A percentile compares a stretch with the other conserved stretches of the same genome.
phyloP scores from a whole-genome alignment of 75 land plant genomes.

The Pinus taeda region DNA sequence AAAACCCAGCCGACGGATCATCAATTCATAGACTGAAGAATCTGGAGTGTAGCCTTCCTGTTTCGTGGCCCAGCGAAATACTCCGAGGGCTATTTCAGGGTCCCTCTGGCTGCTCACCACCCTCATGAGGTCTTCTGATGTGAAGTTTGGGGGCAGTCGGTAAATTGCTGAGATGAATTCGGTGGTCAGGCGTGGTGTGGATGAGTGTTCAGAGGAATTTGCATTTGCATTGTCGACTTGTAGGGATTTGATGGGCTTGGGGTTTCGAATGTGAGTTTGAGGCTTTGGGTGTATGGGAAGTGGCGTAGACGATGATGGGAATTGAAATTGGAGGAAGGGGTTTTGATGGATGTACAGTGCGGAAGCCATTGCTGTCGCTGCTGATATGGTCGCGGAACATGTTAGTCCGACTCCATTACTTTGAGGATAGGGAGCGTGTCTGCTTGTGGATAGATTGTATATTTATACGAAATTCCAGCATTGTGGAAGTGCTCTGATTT shows the following conservation, averaged over 20 bases:
- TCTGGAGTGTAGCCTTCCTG: slow-evolving; percentile 36
- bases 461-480: too few relatives aligned
- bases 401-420: too few relatives aligned
- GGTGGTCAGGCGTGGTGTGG: not conserved
- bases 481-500: too few relatives aligned
- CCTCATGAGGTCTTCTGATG: slow-evolving; percentile 39
- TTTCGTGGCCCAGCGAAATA: slow-evolving; percentile 46
- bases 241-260: not conserved
- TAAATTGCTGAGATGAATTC: not conserved
- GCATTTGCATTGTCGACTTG: not conserved
- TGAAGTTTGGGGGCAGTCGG: slow-evolving; percentile 33
- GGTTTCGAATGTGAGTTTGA: not conserved
- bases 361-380: slow-evolving; percentile 5
- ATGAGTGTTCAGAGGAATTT: not conserved
- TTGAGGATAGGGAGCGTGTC: too few relatives aligned
- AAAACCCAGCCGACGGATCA: slow-evolving; percentile 45
- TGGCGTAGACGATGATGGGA: not conserved
- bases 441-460: too few relatives aligned
- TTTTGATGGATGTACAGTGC: not conserved
- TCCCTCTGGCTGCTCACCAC: slow-evolving; percentile 32
- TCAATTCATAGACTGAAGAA: slow-evolving; percentile 25
- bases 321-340: not conserved
- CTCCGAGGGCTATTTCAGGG: slow-evolving; percentile 19
- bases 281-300: not conserved
- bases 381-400: too few relatives aligned